Conservation (phyloP, 768 basidiomycete genomes). For the Amanita molliuscula region DNA sequence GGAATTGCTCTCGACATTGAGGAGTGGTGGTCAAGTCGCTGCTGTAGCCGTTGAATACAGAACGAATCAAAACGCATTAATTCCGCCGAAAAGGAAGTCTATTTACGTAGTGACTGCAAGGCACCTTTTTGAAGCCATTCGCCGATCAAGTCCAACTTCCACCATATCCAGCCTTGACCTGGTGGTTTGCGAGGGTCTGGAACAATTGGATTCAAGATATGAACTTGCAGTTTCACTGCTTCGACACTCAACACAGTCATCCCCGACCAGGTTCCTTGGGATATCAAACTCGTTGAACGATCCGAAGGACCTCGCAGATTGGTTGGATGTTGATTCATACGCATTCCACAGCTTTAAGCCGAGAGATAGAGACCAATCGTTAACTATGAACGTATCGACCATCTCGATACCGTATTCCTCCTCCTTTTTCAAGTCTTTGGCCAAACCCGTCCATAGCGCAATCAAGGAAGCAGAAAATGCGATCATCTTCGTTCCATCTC, state of each 20-base stretch:
- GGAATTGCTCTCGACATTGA: constrained; percentile 47
- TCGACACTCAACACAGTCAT: constrained; percentile 49
- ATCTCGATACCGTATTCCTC: constrained; percentile 85
- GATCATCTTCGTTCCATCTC: constrained; percentile 85
- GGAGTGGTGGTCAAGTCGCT: constrained; percentile 23
- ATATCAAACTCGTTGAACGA: constrained; percentile 74
- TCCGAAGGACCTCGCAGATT: constrained; percentile 67
- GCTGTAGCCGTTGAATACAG: constrained; percentile 28
- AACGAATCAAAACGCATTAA: constrained; percentile 26
- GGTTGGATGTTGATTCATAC: constrained; percentile 63
- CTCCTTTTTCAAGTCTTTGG: constrained; percentile 83
- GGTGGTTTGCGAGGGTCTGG: constrained; percentile 77
- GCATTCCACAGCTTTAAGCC: constrained; percentile 73
- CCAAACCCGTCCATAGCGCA: constrained; percentile 79
- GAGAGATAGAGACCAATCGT: constrained; percentile 70
- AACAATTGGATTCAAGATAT: constrained; percentile 71
- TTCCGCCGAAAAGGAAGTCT: constrained; percentile 25
- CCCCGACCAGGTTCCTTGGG: constrained; percentile 66
- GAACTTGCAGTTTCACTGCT: constrained; percentile 76
- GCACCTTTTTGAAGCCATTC: constrained; percentile 36
- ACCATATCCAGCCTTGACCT: constrained; percentile 40
- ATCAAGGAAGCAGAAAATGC: constrained; percentile 47
- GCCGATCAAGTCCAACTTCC: constrained; percentile 15
- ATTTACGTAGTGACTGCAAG: constrained; percentile 51
- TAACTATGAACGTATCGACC: constrained; percentile 56